Evolutionary conservation across 805 yeast species (phyloP).

Genomic region (Brettanomyces custersianus): DNA sequence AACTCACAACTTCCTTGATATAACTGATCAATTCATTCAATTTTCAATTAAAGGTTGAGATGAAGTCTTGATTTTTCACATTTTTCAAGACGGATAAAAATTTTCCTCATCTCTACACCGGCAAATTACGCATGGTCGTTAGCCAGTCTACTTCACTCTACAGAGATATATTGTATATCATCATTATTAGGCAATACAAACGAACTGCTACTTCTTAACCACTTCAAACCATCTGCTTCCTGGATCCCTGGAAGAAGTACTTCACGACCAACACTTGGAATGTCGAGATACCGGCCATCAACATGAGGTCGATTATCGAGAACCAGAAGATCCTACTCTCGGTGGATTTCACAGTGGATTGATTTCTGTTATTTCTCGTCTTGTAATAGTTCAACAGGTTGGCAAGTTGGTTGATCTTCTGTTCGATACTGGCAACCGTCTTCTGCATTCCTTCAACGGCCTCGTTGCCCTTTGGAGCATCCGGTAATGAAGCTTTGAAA

Average conservation of each 20-base stretch:
- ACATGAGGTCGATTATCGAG: constrained; percentile 53
- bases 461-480: constrained; percentile 41
- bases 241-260: constrained; percentile 60
- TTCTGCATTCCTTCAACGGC: constrained; percentile 48
- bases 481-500: constrained; percentile 57
- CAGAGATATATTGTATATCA: no score
- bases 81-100: no score
- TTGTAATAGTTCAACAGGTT: constrained; percentile 71
- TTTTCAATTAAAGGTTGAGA: not conserved
- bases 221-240: constrained; percentile 50
- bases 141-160: no score
- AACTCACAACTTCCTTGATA: no score
- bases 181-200: no score
- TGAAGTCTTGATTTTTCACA: not conserved
- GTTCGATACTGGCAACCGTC: constrained; percentile 50
- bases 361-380: constrained; percentile 86
- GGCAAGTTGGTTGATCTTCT: constrained; percentile 46
- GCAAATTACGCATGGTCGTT: no score
- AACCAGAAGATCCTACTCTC: constrained; percentile 55
- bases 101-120: no score
- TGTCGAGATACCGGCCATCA: constrained; percentile 62
- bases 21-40: not conserved
- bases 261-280: constrained; percentile 63
- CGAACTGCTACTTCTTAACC: not conserved
- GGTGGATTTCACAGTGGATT: constrained; percentile 65